Base-by-base conservation (phyloP, 768 basidiomycete genomes). In the Suillus decipiens region DNA sequence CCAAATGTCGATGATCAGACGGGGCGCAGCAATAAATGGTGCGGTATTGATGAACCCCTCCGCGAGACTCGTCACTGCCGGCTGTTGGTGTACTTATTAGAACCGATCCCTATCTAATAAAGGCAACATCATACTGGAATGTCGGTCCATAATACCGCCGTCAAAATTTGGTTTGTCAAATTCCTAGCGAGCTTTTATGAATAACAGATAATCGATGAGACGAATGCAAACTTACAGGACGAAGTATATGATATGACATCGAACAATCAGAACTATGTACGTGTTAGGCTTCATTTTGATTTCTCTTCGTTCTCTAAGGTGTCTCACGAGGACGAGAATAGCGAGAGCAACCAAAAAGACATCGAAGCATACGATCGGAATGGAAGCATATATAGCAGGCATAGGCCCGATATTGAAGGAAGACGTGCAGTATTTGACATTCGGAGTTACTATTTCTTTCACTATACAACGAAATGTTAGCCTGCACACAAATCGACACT, bases 221-320 rank as follows among this genome's bases (percentile, higher is more conserved):
- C 34, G 4, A 54, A 22, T 12, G 34, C 1, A 12, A 36, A 55
- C 54, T 55, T 24, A 22, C 54, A 55, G 34, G 22, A 55, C 3
- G n/a, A 55, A 55, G 54, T 55, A 55, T 22, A 55, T 10, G 22
- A 55, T 36, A 22, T 55, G 54, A 36, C 22, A 36, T 9, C 54
- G 34, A 36, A 55, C 54, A 12, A 55, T 55, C 54, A 55, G 12
- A 7, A 55, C 0, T 4, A 55, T 8, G 36, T 55, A 55, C 14
- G 19, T 15, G 22, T 55, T 55, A 11, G 54, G 34, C 22, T 14
- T 1, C 7, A 55, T 12, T 36, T 34, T 12, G 1, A 55, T 22
- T 24, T 22, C 22, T 15, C 14, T 55, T 53, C 51, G 31, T 53
- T 53, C 51, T n/a, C 5, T 53, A 12, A 53, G 51, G 51, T 53